Percentiles rank a stretch among this genome's conserved stretches.
Evolutionary conservation across 225 moss, liverwort and hornwort species (phyloP).

Genomic region (Pseudisothecium myosuroides): DNA sequence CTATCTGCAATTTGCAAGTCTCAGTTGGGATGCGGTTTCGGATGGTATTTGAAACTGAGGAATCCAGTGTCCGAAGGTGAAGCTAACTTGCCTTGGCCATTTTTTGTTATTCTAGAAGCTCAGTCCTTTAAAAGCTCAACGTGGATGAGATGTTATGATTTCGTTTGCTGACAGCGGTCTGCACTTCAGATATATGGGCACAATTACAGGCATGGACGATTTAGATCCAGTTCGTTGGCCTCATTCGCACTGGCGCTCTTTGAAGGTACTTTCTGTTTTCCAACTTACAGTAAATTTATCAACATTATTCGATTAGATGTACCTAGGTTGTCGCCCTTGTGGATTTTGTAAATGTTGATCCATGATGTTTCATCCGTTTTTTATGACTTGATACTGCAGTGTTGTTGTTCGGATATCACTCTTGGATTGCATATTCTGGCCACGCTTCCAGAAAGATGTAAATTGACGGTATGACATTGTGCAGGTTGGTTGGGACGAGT

Average conservation of each 20-base stretch:
- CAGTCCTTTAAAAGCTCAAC: not conserved
- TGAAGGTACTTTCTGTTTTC: constrained; percentile 42
- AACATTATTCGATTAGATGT: not conserved
- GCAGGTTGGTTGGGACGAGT: constrained; percentile 98
- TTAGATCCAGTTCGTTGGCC: constrained; percentile 81
- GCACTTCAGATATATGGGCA: constrained; percentile 80
- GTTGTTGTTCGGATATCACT: not conserved
- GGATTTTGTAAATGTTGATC: not conserved
- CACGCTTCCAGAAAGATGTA: not conserved
- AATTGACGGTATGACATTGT: not conserved
- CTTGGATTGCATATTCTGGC: not conserved
- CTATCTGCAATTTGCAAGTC: constrained; percentile 63
- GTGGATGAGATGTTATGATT: not conserved
- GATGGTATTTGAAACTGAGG: constrained; percentile 97
- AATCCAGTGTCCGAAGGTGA: constrained; percentile 87
- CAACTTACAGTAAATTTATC: not conserved
- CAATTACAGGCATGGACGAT: constrained; percentile 84
- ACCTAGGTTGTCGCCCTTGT: not conserved
- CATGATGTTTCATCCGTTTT: not conserved
- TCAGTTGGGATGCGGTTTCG: constrained; percentile 95
- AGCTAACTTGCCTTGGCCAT: not conserved
- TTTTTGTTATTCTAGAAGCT: not conserved
- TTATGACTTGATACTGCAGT: not conserved
- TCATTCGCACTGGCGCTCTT: constrained; percentile 82
- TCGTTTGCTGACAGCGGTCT: constrained; percentile 2